Conservation (phyloP, 768 basidiomycete species). For the Auriscalpium microsporum region DNA sequence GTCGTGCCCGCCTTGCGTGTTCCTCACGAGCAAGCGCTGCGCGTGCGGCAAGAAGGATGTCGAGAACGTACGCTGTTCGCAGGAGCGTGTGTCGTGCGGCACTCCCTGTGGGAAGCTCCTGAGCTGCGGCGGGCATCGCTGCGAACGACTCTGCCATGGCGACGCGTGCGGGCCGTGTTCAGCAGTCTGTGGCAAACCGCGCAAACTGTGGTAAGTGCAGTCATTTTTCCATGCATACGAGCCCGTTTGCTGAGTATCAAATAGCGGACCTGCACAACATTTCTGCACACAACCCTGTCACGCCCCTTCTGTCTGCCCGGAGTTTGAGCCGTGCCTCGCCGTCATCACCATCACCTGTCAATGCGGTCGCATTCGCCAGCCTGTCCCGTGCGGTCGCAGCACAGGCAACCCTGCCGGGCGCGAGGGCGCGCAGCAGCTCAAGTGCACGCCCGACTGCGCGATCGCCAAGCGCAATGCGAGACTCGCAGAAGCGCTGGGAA, state of each 20-base stretch:
- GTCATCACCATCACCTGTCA: conserved; percentile 64
- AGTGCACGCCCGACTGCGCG: conserved; percentile 78
- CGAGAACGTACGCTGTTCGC: conserved; percentile 75
- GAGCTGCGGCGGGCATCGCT: conserved; percentile 84
- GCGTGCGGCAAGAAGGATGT: conserved; percentile 84
- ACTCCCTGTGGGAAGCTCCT: conserved; percentile 71
- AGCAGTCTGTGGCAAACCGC: conserved; percentile 75
- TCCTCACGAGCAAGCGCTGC: conserved; percentile 69
- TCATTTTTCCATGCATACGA: background rate
- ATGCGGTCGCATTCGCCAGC: conserved; percentile 75
- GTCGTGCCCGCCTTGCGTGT: conserved; percentile 82
- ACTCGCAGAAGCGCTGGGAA: conserved; percentile 88
- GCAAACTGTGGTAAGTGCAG: conserved; percentile 66
- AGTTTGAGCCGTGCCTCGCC: conserved; percentile 68
- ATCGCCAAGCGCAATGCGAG: conserved; percentile 81
- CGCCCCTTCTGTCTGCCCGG: conserved; percentile 78
- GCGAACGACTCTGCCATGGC: conserved; percentile 73
- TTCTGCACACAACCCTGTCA: conserved; percentile 78
- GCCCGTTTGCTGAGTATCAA: background rate
- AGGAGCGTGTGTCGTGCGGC: conserved; percentile 84
- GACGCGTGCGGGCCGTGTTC: conserved; percentile 75
- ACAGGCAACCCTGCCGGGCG: conserved; percentile 37
- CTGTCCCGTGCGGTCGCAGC: conserved; percentile 61
- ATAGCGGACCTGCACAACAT: conserved; percentile 60
- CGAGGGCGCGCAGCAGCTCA: conserved; percentile 36